Percentiles rank a stretch among this genome's conserved stretches.
Evolutionary conservation across 345 rosid species (phyloP).

Genomic region (Anastatica hierochuntica): DNA sequence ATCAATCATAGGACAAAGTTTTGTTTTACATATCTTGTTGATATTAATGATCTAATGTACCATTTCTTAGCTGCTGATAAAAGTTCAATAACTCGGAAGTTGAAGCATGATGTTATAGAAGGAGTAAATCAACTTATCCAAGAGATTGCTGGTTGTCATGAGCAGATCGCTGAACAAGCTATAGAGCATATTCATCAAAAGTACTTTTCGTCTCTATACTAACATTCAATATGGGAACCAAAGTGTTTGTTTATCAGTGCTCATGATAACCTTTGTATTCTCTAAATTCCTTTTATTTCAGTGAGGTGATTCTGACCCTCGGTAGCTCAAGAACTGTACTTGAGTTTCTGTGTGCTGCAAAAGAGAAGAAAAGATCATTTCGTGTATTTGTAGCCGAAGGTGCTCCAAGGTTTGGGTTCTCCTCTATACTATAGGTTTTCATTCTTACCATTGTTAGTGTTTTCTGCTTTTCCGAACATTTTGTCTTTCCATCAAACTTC

Average conservation of each 20-base stretch:
- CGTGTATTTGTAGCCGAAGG: constrained; percentile 97
- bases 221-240: neutral
- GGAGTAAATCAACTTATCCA: constrained; percentile 89
- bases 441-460: neutral
- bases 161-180: constrained; percentile 98
- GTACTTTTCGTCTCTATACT: constrained; percentile 31
- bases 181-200: constrained; percentile 99
- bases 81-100: constrained; percentile 73
- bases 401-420: constrained; percentile 76
- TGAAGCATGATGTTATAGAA: constrained; percentile 97
- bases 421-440: neutral
- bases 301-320: constrained; percentile 94
- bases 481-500: neutral
- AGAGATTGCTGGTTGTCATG: constrained; percentile 85
- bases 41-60: constrained; percentile 19
- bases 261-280: neutral
- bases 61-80: constrained; percentile 71
- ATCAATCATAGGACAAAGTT: neutral
- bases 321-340: constrained; percentile 95
- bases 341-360: constrained; percentile 94
- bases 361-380: constrained; percentile 92
- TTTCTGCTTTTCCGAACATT: neutral
- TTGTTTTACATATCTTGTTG: neutral
- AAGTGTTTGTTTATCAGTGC: neutral
- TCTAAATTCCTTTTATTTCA: constrained; percentile 28